Conservation (phyloP, 164 flowering plant genomes). For the Pachysandra terminalis region DNA sequence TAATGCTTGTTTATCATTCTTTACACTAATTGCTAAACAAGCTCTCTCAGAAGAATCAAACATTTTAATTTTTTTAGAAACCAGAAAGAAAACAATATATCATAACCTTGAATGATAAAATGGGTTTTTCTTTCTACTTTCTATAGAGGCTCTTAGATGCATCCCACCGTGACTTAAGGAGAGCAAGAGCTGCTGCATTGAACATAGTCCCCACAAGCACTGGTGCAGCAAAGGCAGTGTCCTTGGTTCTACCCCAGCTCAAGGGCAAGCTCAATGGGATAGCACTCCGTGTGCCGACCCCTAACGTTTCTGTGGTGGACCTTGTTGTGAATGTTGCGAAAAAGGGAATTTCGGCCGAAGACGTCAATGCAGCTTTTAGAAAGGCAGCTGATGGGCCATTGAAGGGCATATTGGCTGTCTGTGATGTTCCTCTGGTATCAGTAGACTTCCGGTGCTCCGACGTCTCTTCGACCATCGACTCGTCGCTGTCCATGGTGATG, state of each 20-base stretch:
- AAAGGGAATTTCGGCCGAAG: constrained; percentile 87
- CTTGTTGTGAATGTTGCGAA: constrained; percentile 85
- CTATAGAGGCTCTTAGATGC: constrained; percentile 92
- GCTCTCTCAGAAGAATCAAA: too few species aligned
- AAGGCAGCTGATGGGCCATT: constrained; percentile 87
- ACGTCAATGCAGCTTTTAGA: constrained; percentile 93
- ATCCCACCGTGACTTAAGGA: constrained; percentile 90
- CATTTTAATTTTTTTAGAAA: too few species aligned
- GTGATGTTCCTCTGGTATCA: constrained; percentile 93
- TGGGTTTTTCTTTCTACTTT: not conserved
- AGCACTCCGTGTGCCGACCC: constrained; percentile 94
- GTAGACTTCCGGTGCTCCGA: constrained; percentile 90
- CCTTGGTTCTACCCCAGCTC: constrained; percentile 90
- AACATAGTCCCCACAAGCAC: constrained; percentile 99
- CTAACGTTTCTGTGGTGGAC: constrained; percentile 92
- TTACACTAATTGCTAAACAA: too few species aligned
- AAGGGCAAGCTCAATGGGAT: constrained; percentile 98
- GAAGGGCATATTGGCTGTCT: constrained; percentile 79
- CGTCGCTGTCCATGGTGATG: constrained; percentile 95
- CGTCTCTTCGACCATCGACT: constrained; percentile 89
- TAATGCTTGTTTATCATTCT: too few species aligned
- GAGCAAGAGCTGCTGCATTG: constrained; percentile 95
- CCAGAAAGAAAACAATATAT: too few species aligned
- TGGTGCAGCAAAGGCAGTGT: constrained; percentile 98
- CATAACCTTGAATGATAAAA: too few species aligned